These are phyloP conservation scores for Ceraceosorus guamensis DNA, from an alignment of 1,284 basidiomycete genomes.

Conservation along the genomic window DNA sequence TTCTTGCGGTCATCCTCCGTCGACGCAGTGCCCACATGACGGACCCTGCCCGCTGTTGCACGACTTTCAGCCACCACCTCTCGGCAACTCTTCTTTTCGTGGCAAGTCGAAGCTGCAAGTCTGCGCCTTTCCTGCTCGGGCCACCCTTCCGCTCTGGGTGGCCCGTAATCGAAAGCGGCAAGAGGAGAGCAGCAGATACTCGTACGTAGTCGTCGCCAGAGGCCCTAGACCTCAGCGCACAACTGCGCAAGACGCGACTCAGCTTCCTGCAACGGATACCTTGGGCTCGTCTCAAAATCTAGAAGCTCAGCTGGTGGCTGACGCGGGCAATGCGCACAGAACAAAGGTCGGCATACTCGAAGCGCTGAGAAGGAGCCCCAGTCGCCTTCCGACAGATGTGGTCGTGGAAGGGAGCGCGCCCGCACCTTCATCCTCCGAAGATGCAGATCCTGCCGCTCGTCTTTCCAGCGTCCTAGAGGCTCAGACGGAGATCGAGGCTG, in stretches of 20 bases:
- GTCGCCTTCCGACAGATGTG: neutral
- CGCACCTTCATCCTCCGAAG: no score
- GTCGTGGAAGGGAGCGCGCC: no score
- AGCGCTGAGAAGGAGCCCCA: slow-evolving; percentile 16
- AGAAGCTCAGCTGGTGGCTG: no score
- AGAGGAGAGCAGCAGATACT: slow-evolving; percentile 78
- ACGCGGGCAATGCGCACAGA: slow-evolving; percentile 5
- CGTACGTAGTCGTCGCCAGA: slow-evolving; percentile 80
- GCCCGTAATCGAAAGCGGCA: slow-evolving; percentile 51
- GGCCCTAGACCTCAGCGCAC: slow-evolving; percentile 58
- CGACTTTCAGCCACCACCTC: slow-evolving; percentile 15
- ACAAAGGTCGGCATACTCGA: slow-evolving; percentile 35
- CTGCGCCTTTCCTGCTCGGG: slow-evolving; percentile 2
- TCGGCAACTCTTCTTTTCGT: neutral
- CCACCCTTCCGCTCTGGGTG: neutral
- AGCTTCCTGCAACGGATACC: no score
- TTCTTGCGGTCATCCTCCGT: neutral
- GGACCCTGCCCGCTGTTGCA: slow-evolving; percentile 65
- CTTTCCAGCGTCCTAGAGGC: no score
- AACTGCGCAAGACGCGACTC: no score
- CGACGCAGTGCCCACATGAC: slow-evolving; percentile 72
- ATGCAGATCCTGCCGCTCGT: no score
- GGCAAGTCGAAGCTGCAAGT: neutral
- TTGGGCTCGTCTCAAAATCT: no score
- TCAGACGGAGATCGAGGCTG: no score